Evolutionary conservation across 768 basidiomycete genomes (phyloP).

Genomic region (Lactarius trivialis): DNA sequence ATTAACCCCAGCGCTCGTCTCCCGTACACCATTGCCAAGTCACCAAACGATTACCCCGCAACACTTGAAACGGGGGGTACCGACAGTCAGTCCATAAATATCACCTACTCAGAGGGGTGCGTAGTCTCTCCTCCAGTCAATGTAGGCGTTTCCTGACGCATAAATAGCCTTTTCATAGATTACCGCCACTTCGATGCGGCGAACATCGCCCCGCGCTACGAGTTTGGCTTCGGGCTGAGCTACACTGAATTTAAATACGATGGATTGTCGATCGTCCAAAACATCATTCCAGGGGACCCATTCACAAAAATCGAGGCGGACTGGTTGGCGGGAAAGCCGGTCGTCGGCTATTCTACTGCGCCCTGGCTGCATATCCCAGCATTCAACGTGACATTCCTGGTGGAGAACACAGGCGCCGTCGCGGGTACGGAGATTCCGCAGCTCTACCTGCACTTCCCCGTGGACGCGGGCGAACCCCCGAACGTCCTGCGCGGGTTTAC

Average conservation of each 20-base stretch:
- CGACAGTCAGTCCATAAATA: conserved; percentile 27
- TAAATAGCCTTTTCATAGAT: conserved; percentile 26
- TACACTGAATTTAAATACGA: conserved; percentile 79
- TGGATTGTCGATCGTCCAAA: conserved; percentile 39
- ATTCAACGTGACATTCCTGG: conserved; percentile 53
- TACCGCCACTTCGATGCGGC: conserved; percentile 42
- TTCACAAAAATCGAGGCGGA: conserved; percentile 36
- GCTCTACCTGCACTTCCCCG: conserved; percentile 65
- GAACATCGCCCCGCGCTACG: conserved; percentile 72
- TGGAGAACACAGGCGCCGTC: conserved; percentile 56
- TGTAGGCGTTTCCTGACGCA: neutral
- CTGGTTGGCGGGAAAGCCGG: conserved; percentile 57
- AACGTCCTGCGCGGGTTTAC: conserved; percentile 41
- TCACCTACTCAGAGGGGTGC: conserved; percentile 59
- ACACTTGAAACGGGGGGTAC: conserved; percentile 28
- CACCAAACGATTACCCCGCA: conserved; percentile 43
- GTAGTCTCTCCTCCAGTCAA: conserved; percentile 18
- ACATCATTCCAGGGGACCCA: conserved; percentile 26
- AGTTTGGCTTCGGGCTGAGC: conserved; percentile 86
- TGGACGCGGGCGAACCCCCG: conserved; percentile 61
- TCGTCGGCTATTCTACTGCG: conserved; percentile 53
- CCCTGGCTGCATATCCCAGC: conserved; percentile 66
- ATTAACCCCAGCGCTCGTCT: conserved; percentile 69
- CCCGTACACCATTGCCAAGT: conserved; percentile 67
- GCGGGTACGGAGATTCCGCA: conserved; percentile 75